phyloP scores from a whole-genome alignment of 768 basidiomycete genomes.

The Dictyophora rubrovolvata region DNA sequence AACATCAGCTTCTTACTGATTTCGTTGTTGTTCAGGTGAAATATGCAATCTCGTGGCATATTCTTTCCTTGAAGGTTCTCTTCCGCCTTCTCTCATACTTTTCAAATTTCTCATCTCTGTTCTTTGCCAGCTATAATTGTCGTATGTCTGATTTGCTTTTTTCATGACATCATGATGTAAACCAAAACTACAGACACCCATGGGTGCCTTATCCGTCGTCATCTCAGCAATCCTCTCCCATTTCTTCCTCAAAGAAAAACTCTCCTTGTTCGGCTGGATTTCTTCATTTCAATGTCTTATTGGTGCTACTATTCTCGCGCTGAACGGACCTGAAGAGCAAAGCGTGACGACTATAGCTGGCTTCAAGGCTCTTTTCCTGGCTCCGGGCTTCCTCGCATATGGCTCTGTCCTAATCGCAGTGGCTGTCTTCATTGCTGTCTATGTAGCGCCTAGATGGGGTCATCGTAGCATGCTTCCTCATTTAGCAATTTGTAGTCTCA shows the following conservation, averaged over 20 bases:
- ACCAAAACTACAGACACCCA: slow-evolving; percentile 54
- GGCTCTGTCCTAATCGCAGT: slow-evolving; percentile 51
- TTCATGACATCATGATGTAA: background rate
- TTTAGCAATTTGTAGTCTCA: slow-evolving; percentile 90
- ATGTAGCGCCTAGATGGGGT: slow-evolving; percentile 80
- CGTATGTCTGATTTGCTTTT: slow-evolving; percentile 5
- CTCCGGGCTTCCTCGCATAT: slow-evolving; percentile 74
- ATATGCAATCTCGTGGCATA: slow-evolving; percentile 40
- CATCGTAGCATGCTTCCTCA: slow-evolving; percentile 94
- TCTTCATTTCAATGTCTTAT: slow-evolving; percentile 89
- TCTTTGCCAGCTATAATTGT: slow-evolving; percentile 3
- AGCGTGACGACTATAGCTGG: slow-evolving; percentile 57
- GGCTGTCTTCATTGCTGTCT: slow-evolving; percentile 66
- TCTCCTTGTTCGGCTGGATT: slow-evolving; percentile 96
- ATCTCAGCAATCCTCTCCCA: slow-evolving; percentile 89
- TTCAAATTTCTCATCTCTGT: slow-evolving; percentile 26
- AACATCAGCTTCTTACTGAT: background rate
- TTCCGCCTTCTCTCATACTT: slow-evolving; percentile 48
- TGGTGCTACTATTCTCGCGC: slow-evolving; percentile 80
- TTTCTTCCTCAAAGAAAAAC: slow-evolving; percentile 83
- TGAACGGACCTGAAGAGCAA: slow-evolving; percentile 72
- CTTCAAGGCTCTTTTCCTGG: slow-evolving; percentile 73
- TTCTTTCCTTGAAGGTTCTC: slow-evolving; percentile 50
- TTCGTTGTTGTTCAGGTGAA: slow-evolving; percentile 2
- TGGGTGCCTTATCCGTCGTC: slow-evolving; percentile 94